Conservation (phyloP, 2,329 filamentous ascomycete genomes). For the Karstenula rhodostoma region DNA sequence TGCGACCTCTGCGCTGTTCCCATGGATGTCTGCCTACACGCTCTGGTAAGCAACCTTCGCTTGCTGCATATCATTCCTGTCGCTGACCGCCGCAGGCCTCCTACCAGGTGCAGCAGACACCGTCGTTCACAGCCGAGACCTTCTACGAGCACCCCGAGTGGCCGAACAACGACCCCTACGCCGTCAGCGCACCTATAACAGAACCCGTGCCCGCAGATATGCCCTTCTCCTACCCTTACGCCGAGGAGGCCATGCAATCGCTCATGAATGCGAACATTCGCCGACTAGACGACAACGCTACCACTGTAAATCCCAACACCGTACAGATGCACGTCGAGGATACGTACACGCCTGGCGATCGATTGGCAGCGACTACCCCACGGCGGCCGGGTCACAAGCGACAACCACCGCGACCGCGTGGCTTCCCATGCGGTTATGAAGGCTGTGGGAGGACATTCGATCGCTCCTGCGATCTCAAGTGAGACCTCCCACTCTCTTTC, state of each 20-base stretch:
- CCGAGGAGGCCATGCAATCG: slow-evolving; percentile 11
- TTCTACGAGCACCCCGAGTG: slow-evolving; percentile 28
- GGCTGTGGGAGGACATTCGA: slow-evolving; percentile 39
- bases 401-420: slow-evolving; percentile 35
- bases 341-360: slow-evolving; percentile 42
- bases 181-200: slow-evolving; percentile 17
- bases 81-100: slow-evolving; percentile 26
- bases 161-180: slow-evolving; percentile 15
- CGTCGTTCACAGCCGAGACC: slow-evolving; percentile 21
- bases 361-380: slow-evolving; percentile 20
- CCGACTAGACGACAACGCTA: slow-evolving; percentile 36
- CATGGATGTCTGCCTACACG: slow-evolving; percentile 30
- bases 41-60: slow-evolving; percentile 24
- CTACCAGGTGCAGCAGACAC: slow-evolving; percentile 15
- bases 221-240: slow-evolving; percentile 15
- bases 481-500: slow-evolving; percentile 24
- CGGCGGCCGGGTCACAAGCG: slow-evolving; percentile 27
- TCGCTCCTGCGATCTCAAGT: slow-evolving; percentile 47
- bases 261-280: slow-evolving; percentile 23
- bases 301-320: slow-evolving; percentile 35
- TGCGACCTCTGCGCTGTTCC: slow-evolving; percentile 37
- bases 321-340: slow-evolving; percentile 37
- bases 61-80: background rate
- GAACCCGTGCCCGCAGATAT: slow-evolving; percentile 16
- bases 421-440: slow-evolving; percentile 33